Base-by-base conservation (phyloP, 2,329 filamentous ascomycete species). In the Fusarium compactum region DNA sequence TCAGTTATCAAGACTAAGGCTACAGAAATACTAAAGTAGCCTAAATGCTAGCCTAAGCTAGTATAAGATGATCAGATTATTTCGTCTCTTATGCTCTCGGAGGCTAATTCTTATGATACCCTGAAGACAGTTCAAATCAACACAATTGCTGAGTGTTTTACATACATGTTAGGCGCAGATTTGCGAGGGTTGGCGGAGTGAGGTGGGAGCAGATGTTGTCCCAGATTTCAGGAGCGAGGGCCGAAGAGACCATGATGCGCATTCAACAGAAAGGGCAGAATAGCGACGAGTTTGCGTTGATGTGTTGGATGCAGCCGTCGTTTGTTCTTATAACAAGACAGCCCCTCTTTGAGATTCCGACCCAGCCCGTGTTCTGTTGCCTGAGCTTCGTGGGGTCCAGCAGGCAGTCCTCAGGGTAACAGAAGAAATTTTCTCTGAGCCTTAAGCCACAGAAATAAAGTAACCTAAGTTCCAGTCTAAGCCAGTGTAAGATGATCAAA, bases 151-250 rank as follows among this genome's bases (percentile, higher is more conserved):
- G 30, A 5, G 15, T 16, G 30, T 32, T 4, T 32, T 32, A 38
- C 32, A 38, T 32, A 38, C 32, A 38, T 38, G 34, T 15, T 4
- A 73, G 67, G 2, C 70, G 59, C 0, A 69, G 18, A 0, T 62
- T 65, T 2, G 43, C 32, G 1, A 71, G 29, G 12, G 10, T 56
- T 0, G n/a, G 52, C 3, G 55, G 52, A 3, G 58, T 30, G 3
- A 71, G 32, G 6, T 30, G 56, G 1, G 61, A 58, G 3, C 50
- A 73, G 2, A 71, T 47, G 3, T 48, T 41, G 25, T 57, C 25
- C 70, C 65, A 73, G 40, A 67, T 47, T 18, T 73, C 70, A 16
- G 43, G 38, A 0, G 25, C 22, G 3, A 66, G 20, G 3, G 14
- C 14, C 9, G 0, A 1, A 3, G 30, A 50, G 40, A 8, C 3